Percentiles rank a stretch among this genome's conserved stretches.
phyloP scores from a whole-genome alignment of 768 basidiomycete species.

The Kwoniella sp. region DNA sequence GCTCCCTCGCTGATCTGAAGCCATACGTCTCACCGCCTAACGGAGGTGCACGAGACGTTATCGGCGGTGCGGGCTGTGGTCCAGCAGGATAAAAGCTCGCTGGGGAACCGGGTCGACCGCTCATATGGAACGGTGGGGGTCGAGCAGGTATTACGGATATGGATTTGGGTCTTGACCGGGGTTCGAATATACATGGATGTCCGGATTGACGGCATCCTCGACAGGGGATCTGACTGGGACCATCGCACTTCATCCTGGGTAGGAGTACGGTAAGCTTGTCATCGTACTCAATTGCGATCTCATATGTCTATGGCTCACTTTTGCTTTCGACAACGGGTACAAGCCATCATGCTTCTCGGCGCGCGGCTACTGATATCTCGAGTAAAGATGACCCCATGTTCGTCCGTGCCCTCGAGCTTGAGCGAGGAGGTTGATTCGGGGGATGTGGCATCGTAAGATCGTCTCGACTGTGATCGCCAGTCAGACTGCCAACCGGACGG shows the following conservation, averaged over 20 bases:
- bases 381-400: conserved; percentile 9
- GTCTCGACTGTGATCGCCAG: conserved; percentile 12
- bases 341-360: conserved; percentile 32
- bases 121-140: conserved; percentile 30
- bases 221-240: conserved; percentile 38
- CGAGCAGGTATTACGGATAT: conserved; percentile 38
- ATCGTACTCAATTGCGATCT: neutral
- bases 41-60: conserved; percentile 24
- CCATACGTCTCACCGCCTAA: conserved; percentile 18
- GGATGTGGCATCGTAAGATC: conserved; percentile 21
- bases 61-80: conserved; percentile 38
- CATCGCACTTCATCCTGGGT: conserved; percentile 46
- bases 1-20: conserved; percentile 33
- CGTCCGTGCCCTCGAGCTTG: conserved; percentile 8
- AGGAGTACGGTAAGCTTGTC: neutral
- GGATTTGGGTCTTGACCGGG: conserved; percentile 42
- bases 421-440: conserved; percentile 10
- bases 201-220: conserved; percentile 40
- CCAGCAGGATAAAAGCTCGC: conserved; percentile 35
- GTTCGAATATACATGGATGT: conserved; percentile 39
- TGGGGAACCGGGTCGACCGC: conserved; percentile 29
- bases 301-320: conserved; percentile 13
- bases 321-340: conserved; percentile 27
- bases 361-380: conserved; percentile 19
- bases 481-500: conserved; percentile 21